phyloP scores from a whole-genome alignment of 106 monocot genomes.

The Apostasia shenzhenica region DNA sequence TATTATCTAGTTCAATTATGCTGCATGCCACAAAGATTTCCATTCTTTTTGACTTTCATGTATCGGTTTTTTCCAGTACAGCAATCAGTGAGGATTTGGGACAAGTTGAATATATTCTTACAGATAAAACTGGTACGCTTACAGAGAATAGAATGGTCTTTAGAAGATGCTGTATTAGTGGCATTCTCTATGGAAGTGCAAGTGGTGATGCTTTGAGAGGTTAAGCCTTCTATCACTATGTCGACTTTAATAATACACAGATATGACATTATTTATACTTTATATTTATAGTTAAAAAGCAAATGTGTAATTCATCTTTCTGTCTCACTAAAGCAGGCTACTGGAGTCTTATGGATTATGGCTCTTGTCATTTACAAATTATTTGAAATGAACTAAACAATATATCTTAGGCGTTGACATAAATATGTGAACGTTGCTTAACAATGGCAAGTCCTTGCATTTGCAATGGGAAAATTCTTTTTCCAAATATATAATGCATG shows the following conservation, averaged over 20 bases:
- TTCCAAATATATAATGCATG: no score
- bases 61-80: slow-evolving; percentile 55
- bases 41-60: not conserved
- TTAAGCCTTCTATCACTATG: slow-evolving; percentile 18
- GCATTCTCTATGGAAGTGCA: slow-evolving; percentile 78
- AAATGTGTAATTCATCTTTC: no score
- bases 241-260: not conserved
- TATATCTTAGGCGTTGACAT: no score
- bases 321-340: no score
- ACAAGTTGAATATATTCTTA: slow-evolving; percentile 94
- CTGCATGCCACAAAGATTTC: not conserved
- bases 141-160: slow-evolving; percentile 96
- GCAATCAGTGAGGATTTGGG: slow-evolving; percentile 98
- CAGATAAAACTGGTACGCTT: slow-evolving; percentile 96
- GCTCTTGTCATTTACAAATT: no score
- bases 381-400: no score
- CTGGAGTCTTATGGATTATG: no score
- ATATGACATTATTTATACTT: no score
- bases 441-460: no score
- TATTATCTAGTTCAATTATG: not conserved
- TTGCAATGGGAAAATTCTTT: no score
- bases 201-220: slow-evolving; percentile 96
- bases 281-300: no score
- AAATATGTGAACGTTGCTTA: no score
- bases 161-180: slow-evolving; percentile 84